Base-by-base conservation (phyloP, 805 yeast species). In the Sugiyamaella americana region DNA sequence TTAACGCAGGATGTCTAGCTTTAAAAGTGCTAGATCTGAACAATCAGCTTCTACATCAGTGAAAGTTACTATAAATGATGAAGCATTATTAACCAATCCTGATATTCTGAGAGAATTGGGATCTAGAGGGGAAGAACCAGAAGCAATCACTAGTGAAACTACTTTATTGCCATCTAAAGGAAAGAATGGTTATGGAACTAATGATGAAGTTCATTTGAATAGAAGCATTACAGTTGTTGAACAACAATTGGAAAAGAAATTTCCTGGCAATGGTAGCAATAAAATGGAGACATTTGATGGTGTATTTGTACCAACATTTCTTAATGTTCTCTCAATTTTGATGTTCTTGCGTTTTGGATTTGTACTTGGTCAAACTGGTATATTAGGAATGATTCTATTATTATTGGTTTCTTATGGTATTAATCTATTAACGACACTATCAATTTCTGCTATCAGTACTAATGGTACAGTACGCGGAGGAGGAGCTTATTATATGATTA, bases 381-480 rank as follows among this genome's bases (percentile, higher is more conserved):
- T 91, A 4, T 45, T 84, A 16, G 97, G 97, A 3, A 73, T 95
- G 2, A 56, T 88, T 20, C 65, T 78, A 1, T 66, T 91, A 19
- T 68, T 93, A 34, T 46, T 82, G 1, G 62, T 87, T 62, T 84
- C 95, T 41, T 93, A 89, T 62, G 60, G 79, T 2, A 87, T 93
- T 52, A 84, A 91, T 61, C 70, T 87, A 4, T 70, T 93, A 47
- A 93, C 98, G 0, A 87, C 95, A 0, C 66, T 93, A 54, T 86
- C 96, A 18, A 81, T 93, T 49, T 85, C 95, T 46, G 98, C 98
- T 1, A 93, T 93, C 51, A 87, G 97, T 1, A 93, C 99, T 1
- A 93, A 93, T 61, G 99, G 99, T 19, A 87, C 95, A 0, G 98
- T 93, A 2, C 78, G 88, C 55, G 98, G 98, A 11, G 99, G 99